Evolutionary conservation across 2,329 filamentous ascomycete genomes (phyloP), one percentile per base, ranked within the genome.

Genomic region (Penicillium sp.): DNA sequence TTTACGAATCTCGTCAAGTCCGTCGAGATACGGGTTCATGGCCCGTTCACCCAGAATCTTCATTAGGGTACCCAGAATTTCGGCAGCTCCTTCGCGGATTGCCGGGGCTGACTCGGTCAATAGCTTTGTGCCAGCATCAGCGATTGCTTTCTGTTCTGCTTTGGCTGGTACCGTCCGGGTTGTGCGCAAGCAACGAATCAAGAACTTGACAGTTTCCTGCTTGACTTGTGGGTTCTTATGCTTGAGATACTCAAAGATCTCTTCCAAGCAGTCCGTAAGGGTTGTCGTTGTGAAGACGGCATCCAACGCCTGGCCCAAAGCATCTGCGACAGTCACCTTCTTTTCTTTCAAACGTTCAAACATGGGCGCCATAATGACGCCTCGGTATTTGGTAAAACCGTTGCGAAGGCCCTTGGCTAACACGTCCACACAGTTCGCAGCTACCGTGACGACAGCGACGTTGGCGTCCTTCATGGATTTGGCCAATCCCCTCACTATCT

Each of bases 401-500:
- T 84, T 86, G 42, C 90, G 86, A 57, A 99, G 72, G 46, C 94
- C 94, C 66, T 90, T 94, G 44, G 92, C 93, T 27, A 99, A 78
- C 29, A 89, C 82, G 67, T 97, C 92, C 34, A 97, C 88, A 73
- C 93, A 96, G 66, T 95, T 92, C 3, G 93, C 94, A 6, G 95
- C 93, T 60, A 94, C 87, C 2, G 89, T 94, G 21, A 97, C 94
- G 46, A 97, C 94, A 6, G 90, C 88, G 63, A 99, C 88, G 69
- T 99, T 99, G 65, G 95, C 94, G 65, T 99, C 95, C 74, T 99
- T 99, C 94, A 99, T 99, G 65, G 86, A 91, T 75, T 97, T 99
- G 42, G 94, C 93, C 52, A 97, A 81, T 4, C 85, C 87, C 57
- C 90, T 84, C 53, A 90, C 85, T 62, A 97, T 82, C 65, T 97